Evolutionary conservation across 1,139 yeast species (phyloP), one percentile per base, ranked within the genome.

Genomic region (Hyphopichia khmerensis): DNA sequence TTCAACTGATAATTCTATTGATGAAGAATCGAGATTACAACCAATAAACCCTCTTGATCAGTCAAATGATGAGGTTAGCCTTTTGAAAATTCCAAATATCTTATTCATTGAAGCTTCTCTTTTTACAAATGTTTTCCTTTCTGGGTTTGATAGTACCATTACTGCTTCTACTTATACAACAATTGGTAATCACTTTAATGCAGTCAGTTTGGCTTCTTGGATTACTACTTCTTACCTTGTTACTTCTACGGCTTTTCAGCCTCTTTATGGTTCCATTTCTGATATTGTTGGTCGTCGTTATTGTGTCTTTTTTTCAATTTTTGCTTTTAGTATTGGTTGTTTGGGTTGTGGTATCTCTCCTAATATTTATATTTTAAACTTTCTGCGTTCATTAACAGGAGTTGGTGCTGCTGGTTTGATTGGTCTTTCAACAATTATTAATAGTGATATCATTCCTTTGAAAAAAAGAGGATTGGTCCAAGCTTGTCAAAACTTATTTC

Each of bases 241-340:
- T 40, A 59, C 67, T 10, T 52, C 64, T 14, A 60, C 67, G 2
- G 65, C 66, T 4, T 61, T 60, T 47, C 68, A 59, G 41, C 65
- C 65, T 11, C 48, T 78, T 19, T 79, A 76, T 46, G 83, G 83
- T 10, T 72, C 77, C 38, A 57, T 77, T 15, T 72, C 80, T 4
- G 83, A 78, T 47, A 63, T 79, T n/a, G 62, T 78, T 33, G 83
- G 83, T 1, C 56, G 85, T 40, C 73, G 74, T 44, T 41, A 40
- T 14, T 59, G 64, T 46, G 49, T 58, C 13, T 46, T 55, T 24
- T 59, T 60, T 47, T 62, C 65, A 5, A 50, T 55, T 35, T 38
- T 43, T 3, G 40, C 48, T 13, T 60, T 60, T 43, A 51, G 53
- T 4, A 17, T 48, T 10, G 72, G 75, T 4, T 70, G 71, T 47